Evolutionary conservation across 345 rosid species (phyloP), one percentile per base, ranked within the genome.

Genomic region (Linum lewisii): DNA sequence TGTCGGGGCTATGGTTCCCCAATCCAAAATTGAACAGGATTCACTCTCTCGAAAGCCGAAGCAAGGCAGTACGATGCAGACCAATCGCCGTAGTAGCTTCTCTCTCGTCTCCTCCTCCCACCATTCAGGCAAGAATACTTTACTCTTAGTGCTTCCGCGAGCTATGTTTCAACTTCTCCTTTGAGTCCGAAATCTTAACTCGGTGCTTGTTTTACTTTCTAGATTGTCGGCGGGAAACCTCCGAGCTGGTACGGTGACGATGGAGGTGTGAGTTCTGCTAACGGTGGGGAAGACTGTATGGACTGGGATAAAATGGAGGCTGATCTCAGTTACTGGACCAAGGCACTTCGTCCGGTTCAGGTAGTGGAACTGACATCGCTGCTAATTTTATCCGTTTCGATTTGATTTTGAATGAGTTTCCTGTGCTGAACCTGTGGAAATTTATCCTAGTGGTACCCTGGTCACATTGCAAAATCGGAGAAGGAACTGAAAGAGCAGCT

Each of bases 401-500:
- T 21, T 57, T 50, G 57, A 60, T 4, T 45, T 68, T 32, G 7
- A 29, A 42, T n/a, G n/a, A 5, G 10, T 56, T 57, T n/a, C 6
- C 0, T 21, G 21, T 5, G 8, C 19, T n/a, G 50, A 60, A 38
- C 7, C 32, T 14, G 1, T 75, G 58, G 64, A 21, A 62, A 42
- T 42, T 67, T 7, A 3, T 29, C 21, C 61, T 71, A 87, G 98
- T 92, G 98, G 96, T 92, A 92, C 77, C 98, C 98, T 47, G 98
- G 96, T 64, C 95, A 92, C 63, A 92, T 88, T 66, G 93, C 90
- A n/a, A 92, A 88, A 75, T 79, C 96, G 20, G 96, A 88, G 61
- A 92, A 78, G 68, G 95, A 92, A 67, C 85, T 92, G 38, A 88
- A 88, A 67, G 93, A 86, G 52, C 98, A 92, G 65, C 83, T 92